A percentile compares a stretch with the other conserved stretches of the same genome.
Conservation (phyloP, 441 rosid genomes). For the Cnidoscolus chayamansa region DNA sequence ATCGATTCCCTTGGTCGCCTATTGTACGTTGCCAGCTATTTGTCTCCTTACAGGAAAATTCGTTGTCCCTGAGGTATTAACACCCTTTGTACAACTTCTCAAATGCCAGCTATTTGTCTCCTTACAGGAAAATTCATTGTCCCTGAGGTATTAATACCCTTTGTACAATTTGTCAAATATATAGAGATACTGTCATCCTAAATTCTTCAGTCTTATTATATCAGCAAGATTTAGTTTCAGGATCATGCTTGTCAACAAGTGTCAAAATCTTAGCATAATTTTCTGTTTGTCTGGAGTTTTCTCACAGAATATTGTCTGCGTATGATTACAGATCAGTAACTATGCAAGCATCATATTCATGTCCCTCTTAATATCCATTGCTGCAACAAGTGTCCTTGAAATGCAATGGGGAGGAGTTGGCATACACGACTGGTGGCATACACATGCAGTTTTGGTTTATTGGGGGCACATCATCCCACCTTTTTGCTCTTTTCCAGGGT, state of each 20-base stretch:
- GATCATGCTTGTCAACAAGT: not conserved
- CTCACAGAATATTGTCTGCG: slow-evolving; percentile 16
- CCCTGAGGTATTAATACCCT: slow-evolving; percentile 62
- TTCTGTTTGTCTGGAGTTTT: not conserved
- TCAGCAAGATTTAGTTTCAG: not conserved
- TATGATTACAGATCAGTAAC: slow-evolving; percentile 74
- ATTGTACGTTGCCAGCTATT: slow-evolving; percentile 87
- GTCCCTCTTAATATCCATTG: slow-evolving; percentile 80
- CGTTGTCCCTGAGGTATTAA: too few relatives aligned
- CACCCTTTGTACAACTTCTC: too few relatives aligned
- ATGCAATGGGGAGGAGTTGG: slow-evolving; percentile 99
- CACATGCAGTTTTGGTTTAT: slow-evolving; percentile 99
- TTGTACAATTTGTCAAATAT: slow-evolving; percentile 4
- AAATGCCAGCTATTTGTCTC: too few relatives aligned
- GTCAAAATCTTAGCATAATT: not conserved
- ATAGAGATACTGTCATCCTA: not conserved
- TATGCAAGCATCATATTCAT: slow-evolving; percentile 78
- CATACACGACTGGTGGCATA: slow-evolving; percentile 95
- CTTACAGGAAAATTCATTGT: slow-evolving; percentile 41
- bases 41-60: slow-evolving; percentile 92
- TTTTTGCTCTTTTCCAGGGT: slow-evolving; percentile 94
- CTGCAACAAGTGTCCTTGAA: slow-evolving; percentile 79
- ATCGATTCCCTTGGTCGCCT: slow-evolving; percentile 76
- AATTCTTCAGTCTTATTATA: not conserved
- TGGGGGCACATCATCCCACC: slow-evolving; percentile 88